Percentiles rank a stretch among this genome's conserved stretches.
Evolutionary conservation across 352 stramenopile genomes (phyloP).

Genomic region (Phytophthora aleatoria): DNA sequence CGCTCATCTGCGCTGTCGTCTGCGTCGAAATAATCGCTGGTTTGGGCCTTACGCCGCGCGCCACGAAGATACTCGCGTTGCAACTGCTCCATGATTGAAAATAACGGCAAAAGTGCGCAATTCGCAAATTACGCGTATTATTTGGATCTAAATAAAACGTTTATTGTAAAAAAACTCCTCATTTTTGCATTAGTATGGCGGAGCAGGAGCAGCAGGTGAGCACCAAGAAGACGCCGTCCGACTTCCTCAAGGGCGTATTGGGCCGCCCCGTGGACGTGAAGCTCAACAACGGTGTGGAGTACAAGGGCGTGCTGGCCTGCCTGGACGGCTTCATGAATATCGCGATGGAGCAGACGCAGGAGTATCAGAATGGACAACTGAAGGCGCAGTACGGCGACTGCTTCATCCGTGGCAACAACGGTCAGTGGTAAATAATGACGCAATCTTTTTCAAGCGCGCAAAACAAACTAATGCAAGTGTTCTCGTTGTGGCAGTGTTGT

Average conservation of each 20-base stretch:
- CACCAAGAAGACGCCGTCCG: constrained; percentile 88
- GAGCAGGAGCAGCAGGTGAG: constrained; percentile 38
- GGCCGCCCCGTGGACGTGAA: constrained; percentile 98
- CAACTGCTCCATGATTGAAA: constrained; percentile 43
- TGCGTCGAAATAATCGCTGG: constrained; percentile 71
- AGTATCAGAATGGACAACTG: constrained; percentile 99
- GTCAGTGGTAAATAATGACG: constrained; percentile 41
- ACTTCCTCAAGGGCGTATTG: constrained; percentile 94
- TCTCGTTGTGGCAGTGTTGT: constrained; percentile 58
- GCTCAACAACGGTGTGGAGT: constrained; percentile 99
- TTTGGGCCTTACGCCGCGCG: constrained; percentile 54
- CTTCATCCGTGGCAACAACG: constrained; percentile 99
- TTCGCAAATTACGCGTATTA: background rate
- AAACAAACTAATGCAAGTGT: background rate
- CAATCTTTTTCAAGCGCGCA: constrained; percentile 5
- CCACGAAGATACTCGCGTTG: constrained; percentile 65
- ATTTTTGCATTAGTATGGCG: constrained; percentile 30
- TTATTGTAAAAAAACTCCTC: constrained; percentile 1
- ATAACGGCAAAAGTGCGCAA: constrained; percentile 5
- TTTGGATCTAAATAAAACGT: constrained; percentile 20
- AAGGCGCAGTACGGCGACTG: constrained; percentile 99
- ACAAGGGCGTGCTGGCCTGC: constrained; percentile 98
- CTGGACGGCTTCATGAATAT: constrained; percentile 99
- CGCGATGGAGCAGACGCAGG: constrained; percentile 99
- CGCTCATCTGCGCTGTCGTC: constrained; percentile 49